A percentile compares a stretch with the other conserved stretches of the same genome.
Evolutionary conservation across 129 eudicot genomes (phyloP).

Genomic region (Helianthus tuberosus): DNA sequence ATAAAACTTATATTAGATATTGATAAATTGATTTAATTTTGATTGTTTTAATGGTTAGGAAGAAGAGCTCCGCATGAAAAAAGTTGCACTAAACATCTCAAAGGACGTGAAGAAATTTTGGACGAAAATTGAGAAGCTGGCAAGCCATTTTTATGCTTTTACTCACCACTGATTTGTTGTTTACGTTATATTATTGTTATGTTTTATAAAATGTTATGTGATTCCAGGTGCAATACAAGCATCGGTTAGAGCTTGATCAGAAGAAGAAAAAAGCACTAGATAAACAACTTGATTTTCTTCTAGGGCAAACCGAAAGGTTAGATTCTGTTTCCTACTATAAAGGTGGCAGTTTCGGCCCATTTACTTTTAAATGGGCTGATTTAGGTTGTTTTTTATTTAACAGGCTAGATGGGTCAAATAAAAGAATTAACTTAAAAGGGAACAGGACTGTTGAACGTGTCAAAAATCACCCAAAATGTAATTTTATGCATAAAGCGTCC

Average conservation of each 20-base stretch:
- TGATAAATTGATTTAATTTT: neutral
- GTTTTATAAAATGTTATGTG: constrained; percentile 10
- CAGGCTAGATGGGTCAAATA: neutral
- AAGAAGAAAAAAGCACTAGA: constrained; percentile 93
- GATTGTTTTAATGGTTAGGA: constrained; percentile 53
- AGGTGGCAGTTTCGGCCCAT: neutral
- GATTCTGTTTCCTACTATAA: too few relatives aligned
- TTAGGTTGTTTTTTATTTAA: neutral
- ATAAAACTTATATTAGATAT: neutral
- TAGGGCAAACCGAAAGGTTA: constrained; percentile 98
- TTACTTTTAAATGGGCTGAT: neutral
- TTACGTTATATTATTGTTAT: constrained; percentile 8
- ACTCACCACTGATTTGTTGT: neutral
- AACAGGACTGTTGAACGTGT: too few relatives aligned
- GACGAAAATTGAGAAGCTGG: constrained; percentile 98
- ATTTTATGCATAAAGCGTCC: neutral
- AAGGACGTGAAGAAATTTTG: constrained; percentile 98
- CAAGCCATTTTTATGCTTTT: constrained; percentile 41
- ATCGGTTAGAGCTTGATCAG: constrained; percentile 90
- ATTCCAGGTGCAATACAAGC: constrained; percentile 89
- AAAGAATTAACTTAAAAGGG: too few relatives aligned
- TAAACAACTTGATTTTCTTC: constrained; percentile 92
- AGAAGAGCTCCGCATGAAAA: constrained; percentile 91
- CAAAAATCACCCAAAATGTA: neutral
- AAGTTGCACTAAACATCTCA: constrained; percentile 89